phyloP scores from a whole-genome alignment of 805 yeast species.

The Cyberlindnera americana region DNA sequence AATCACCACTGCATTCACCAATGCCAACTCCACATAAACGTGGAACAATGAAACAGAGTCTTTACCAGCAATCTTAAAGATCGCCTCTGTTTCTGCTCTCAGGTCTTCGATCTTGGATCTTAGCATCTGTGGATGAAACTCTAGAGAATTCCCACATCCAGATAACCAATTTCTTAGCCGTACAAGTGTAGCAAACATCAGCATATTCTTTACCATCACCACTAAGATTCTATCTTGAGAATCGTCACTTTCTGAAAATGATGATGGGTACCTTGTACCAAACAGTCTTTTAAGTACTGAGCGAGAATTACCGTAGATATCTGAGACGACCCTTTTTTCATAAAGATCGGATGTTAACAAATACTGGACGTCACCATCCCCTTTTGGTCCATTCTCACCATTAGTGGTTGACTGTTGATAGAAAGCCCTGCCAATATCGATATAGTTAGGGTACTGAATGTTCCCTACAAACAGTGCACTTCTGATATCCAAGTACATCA shows the following conservation, averaged over 20 bases:
- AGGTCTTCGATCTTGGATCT: conserved; percentile 5
- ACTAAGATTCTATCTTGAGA: conserved; percentile 6
- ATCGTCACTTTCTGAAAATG: background rate
- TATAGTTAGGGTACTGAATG: conserved; percentile 10
- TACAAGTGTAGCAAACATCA: conserved; percentile 9
- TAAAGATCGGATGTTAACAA: conserved; percentile 6
- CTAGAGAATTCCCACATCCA: conserved; percentile 8
- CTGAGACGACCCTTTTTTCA: conserved; percentile 7
- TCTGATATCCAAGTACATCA: conserved; percentile 9
- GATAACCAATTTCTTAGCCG: conserved; percentile 9
- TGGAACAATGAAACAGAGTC: conserved; percentile 6
- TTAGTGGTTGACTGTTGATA: background rate
- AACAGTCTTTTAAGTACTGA: conserved; percentile 1
- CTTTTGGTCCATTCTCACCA: background rate
- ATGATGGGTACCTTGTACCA: conserved; percentile 5
- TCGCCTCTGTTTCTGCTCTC: conserved; percentile 4
- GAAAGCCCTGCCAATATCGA: conserved; percentile 1
- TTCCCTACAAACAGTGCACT: conserved; percentile 9
- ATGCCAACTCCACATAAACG: conserved; percentile 6
- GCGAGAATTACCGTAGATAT: conserved; percentile 4
- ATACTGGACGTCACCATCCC: conserved; percentile 4
- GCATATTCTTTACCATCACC: conserved; percentile 11
- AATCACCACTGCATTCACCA: conserved; percentile 6
- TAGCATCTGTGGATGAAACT: conserved; percentile 7
- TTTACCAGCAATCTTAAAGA: background rate